Evolutionary conservation across 2,329 filamentous ascomycete genomes (phyloP).

Genomic region (Lecanicillium sp.): DNA sequence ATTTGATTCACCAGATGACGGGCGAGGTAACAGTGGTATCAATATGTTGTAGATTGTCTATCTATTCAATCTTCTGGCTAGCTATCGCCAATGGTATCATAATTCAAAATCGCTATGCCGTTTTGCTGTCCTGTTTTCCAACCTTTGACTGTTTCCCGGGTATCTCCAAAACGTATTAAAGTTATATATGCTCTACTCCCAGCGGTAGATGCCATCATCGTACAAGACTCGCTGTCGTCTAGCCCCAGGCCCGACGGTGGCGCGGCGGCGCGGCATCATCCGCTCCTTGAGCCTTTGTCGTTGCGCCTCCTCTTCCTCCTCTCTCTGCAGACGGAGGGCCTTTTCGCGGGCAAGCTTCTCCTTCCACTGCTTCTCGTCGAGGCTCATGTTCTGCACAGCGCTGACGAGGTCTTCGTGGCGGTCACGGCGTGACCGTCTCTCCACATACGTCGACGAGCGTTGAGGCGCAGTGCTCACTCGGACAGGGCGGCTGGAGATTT

Average conservation of each 20-base stretch:
- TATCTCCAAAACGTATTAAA: background rate
- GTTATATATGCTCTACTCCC: slow-evolving; percentile 22
- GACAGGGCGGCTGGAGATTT: slow-evolving; percentile 31
- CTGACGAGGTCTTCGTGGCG: slow-evolving; percentile 24
- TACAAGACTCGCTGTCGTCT: slow-evolving; percentile 27
- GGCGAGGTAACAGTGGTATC: slow-evolving; percentile 1
- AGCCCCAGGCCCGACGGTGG: slow-evolving; percentile 27
- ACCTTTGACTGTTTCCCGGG: background rate
- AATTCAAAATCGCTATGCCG: background rate
- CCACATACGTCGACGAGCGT: background rate
- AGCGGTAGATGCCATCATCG: slow-evolving; percentile 31
- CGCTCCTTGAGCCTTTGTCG: slow-evolving; percentile 31
- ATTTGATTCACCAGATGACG: too few relatives aligned
- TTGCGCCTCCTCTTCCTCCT: slow-evolving; percentile 30
- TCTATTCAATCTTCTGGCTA: background rate
- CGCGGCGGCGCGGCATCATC: slow-evolving; percentile 28
- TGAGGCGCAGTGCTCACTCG: slow-evolving; percentile 12
- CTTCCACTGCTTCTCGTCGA: slow-evolving; percentile 22
- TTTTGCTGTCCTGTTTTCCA: background rate
- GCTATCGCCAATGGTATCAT: slow-evolving; percentile 1
- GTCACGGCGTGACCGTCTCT: slow-evolving; percentile 3
- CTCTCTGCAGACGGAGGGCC: slow-evolving; percentile 18
- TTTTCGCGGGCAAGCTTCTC: slow-evolving; percentile 21
- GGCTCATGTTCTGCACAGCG: slow-evolving; percentile 22
- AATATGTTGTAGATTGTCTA: too few relatives aligned